phyloP scores from a whole-genome alignment of 106 monocot genomes.

The Dendrobium chrysotoxum region DNA sequence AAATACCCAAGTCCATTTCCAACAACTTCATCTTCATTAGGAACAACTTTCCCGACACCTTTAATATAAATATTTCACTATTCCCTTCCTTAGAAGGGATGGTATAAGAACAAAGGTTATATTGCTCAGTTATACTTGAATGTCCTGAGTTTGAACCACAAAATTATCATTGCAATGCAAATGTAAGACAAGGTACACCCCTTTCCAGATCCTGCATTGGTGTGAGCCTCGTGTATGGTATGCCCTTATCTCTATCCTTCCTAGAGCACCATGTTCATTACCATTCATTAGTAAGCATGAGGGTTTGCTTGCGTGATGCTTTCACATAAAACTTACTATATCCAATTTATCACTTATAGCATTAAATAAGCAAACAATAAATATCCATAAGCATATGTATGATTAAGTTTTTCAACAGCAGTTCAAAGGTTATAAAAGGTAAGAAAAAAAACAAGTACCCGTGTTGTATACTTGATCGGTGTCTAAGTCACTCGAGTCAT shows the following conservation, averaged over 20 bases:
- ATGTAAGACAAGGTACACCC: neutral
- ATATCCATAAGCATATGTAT: neutral
- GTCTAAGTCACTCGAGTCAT: too few relatives aligned
- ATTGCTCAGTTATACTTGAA: neutral
- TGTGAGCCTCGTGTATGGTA: slow-evolving; percentile 3
- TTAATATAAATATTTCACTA: slow-evolving; percentile 1
- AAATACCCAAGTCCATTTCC: neutral
- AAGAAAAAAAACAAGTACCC: neutral
- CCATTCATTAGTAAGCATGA: neutral
- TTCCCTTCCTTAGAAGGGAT: neutral
- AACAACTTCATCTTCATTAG: neutral
- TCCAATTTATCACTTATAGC: neutral
- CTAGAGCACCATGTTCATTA: neutral
- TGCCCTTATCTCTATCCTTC: neutral
- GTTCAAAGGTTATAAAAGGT: neutral
- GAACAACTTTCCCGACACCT: neutral
- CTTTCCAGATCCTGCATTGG: neutral
- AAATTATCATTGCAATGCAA: neutral
- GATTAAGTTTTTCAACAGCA: neutral
- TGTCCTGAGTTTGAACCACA: neutral
- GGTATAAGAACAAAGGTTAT: neutral
- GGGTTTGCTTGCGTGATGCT: neutral
- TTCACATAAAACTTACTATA: neutral
- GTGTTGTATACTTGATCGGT: neutral
- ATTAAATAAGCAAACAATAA: neutral